Conservation (phyloP, 495 filamentous ascomycete species). For the Margaritispora aquatica region DNA sequence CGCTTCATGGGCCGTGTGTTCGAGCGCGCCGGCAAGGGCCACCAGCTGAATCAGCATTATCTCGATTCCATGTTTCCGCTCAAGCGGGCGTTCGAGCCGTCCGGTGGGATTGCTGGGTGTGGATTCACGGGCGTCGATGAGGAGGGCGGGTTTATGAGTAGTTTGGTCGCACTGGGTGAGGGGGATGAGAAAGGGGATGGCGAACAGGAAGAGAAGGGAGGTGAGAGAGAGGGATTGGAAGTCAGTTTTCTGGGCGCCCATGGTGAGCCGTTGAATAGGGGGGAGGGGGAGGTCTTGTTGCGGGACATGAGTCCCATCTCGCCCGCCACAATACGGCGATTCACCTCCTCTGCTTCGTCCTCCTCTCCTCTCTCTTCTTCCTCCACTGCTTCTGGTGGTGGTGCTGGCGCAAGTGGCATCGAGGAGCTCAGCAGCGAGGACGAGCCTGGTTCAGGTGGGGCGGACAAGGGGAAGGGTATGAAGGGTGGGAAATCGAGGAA, state of each 20-base stretch:
- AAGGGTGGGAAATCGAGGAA: background rate
- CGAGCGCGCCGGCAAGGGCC: slow-evolving; percentile 57
- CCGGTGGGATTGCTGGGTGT: slow-evolving; percentile 6
- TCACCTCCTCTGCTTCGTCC: too few species aligned
- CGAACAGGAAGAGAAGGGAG: background rate
- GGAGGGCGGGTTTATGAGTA: slow-evolving; percentile 50
- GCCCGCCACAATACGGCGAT: background rate
- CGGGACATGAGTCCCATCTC: slow-evolving; percentile 32
- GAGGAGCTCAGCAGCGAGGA: background rate
- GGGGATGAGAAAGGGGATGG: background rate
- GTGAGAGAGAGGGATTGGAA: slow-evolving; percentile 16
- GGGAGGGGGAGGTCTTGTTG: slow-evolving; percentile 30
- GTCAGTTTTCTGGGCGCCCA: slow-evolving; percentile 13
- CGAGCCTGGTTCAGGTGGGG: background rate
- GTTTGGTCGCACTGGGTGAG: slow-evolving; percentile 34
- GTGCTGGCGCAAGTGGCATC: background rate
- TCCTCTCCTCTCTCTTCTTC: too few species aligned
- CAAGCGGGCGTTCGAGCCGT: background rate
- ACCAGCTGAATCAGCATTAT: slow-evolving; percentile 78
- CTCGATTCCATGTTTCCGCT: slow-evolving; percentile 73
- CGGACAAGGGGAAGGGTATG: slow-evolving; percentile 1
- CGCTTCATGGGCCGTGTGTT: slow-evolving; percentile 76
- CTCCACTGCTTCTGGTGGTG: slow-evolving; percentile 7
- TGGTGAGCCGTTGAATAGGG: slow-evolving; percentile 29
- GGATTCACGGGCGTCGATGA: slow-evolving; percentile 10